phyloP scores from a whole-genome alignment of 139 green algal genomes.

The Chlamydomonas sp. region DNA sequence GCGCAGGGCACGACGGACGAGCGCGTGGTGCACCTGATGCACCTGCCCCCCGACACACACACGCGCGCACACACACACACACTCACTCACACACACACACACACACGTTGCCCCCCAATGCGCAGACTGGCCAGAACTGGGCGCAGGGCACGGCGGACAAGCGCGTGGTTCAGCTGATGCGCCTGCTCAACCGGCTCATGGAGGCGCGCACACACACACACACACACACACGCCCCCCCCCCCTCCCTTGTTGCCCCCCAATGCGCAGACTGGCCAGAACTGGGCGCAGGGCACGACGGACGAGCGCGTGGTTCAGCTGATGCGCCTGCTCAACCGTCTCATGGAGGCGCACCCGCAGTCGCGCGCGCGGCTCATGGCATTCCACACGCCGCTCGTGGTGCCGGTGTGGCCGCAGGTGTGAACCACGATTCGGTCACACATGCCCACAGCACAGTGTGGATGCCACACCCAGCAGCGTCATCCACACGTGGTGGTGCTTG shows the following conservation, averaged over 20 bases:
- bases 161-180: slow-evolving; percentile 58
- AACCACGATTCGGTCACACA: not conserved
- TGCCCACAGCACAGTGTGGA: not conserved
- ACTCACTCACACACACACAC: not conserved
- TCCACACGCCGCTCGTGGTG: slow-evolving; percentile 77
- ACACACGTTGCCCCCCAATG: not conserved
- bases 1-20: slow-evolving; percentile 57
- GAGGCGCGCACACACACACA: slow-evolving; percentile 60
- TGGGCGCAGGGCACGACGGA: slow-evolving; percentile 49
- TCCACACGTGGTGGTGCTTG: no score
- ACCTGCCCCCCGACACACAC: not conserved
- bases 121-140: slow-evolving; percentile 60
- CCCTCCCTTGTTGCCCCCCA: not conserved
- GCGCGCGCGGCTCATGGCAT: slow-evolving; percentile 59
- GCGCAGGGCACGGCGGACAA: slow-evolving; percentile 56
- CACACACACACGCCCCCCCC: no score
- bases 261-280: slow-evolving; percentile 54
- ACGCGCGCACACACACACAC: no score
- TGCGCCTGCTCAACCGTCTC: slow-evolving; percentile 69
- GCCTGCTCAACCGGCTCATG: slow-evolving; percentile 76
- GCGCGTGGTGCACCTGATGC: slow-evolving; percentile 56
- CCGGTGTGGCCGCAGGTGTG: slow-evolving; percentile 74
- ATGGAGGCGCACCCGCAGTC: slow-evolving; percentile 61
- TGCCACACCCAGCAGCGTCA: not conserved
- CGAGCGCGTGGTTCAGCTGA: slow-evolving; percentile 64